phyloP scores from a whole-genome alignment of 257 asterid species.

The Nicotiana tabacum region DNA sequence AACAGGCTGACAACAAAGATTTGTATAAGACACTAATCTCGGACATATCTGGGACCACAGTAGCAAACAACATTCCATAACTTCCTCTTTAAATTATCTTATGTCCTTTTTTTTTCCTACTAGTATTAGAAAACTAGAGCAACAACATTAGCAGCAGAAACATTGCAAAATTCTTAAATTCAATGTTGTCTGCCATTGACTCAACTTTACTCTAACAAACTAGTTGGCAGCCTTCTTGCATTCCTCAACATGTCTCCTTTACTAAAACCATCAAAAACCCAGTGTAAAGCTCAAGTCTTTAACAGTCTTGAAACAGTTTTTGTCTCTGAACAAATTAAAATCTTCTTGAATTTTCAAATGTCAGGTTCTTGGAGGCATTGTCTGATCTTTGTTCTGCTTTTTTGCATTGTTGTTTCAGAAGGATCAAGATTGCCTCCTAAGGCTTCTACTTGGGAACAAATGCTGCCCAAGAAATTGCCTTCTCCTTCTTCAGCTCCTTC shows the following conservation, averaged over 20 bases:
- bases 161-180: slow-evolving; percentile 36
- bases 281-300: slow-evolving; percentile 1
- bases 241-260: slow-evolving; percentile 55
- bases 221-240: slow-evolving; percentile 55
- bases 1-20: slow-evolving; percentile 43
- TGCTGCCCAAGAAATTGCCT: slow-evolving; percentile 89
- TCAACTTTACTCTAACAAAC: slow-evolving; percentile 62
- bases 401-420: slow-evolving; percentile 52
- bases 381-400: slow-evolving; percentile 41
- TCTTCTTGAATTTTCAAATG: slow-evolving; percentile 32
- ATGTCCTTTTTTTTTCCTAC: slow-evolving; percentile 5
- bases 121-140: slow-evolving; percentile 26
- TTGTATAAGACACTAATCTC: slow-evolving; percentile 24
- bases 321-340: not conserved
- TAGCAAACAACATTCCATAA: slow-evolving; percentile 22
- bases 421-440: slow-evolving; percentile 66
- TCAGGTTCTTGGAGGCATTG: slow-evolving; percentile 41
- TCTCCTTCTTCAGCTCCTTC: slow-evolving; percentile 82
- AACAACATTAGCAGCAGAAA: slow-evolving; percentile 27
- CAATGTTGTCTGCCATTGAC: slow-evolving; percentile 69
- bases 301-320: slow-evolving; percentile 18
- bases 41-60: slow-evolving; percentile 35
- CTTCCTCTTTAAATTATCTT: slow-evolving; percentile 21
- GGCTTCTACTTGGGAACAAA: slow-evolving; percentile 60
- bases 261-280: slow-evolving; percentile 33